Base-by-base conservation (phyloP, 2,329 filamentous ascomycete genomes). In the Aspergillus glaucus region DNA sequence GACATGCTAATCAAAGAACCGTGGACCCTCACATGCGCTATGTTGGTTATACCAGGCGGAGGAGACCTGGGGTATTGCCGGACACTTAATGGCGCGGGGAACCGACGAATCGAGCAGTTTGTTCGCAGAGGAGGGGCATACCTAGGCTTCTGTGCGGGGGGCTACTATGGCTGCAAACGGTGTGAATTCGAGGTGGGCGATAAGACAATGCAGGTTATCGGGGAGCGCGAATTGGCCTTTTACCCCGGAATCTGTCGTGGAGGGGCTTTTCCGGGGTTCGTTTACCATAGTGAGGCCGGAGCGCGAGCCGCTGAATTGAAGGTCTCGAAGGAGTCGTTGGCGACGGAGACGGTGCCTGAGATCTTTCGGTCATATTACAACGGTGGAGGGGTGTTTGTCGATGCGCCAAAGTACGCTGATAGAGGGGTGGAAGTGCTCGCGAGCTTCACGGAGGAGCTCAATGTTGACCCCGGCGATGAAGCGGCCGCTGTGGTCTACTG, bases 181-280 rank as follows among this genome's bases (percentile, higher is more conserved):
- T 96, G 92, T 64, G 93, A 98, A 66, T 98, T 97, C 55, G 92
- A 97, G 70, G 84, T 93, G 10, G 89, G 90, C 2, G 83, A 93
- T 62, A 79, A 79, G 56, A 78, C 79, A 1, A 79, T 97, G 72
- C 88, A 95, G 63, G 92, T 98, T 3, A 74, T 95, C 24, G 93
- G 93, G 0, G 78, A 84, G 42, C 79, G 93, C 36, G 93, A 98
- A 66, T 75, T 98, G 45, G 85, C 74, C 0, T 96, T 98, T 73
- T 98, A 87, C 63, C 90, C 91, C 0, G 92, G 90, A 0, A 84
- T 76, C 1, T 95, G 90, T 66, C 82, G 91, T 45, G 93, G 93
- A 0, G 80, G 88, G 50, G 92, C 92, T 3, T 96, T 95, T 68
- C 76, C 80, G 37, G 93, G 93, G 0, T 98, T 98, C 65, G 82